Evolutionary conservation across 179 eudicot species (phyloP), one percentile per base, ranked within the genome.

Genomic region (Camellia oleifera): DNA sequence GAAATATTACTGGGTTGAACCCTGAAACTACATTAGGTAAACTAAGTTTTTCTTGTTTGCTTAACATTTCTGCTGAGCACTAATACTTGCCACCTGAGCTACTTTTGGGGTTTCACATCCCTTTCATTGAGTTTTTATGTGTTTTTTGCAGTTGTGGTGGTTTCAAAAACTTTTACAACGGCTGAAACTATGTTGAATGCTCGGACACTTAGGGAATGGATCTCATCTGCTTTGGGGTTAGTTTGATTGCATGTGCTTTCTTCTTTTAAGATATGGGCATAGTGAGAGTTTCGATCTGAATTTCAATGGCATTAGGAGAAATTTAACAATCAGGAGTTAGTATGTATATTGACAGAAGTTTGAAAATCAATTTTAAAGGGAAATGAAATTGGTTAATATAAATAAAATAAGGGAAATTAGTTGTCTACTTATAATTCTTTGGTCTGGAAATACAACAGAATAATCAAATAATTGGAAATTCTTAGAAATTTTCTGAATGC

Each of bases 171-270:
- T 78, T 97, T 97, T 78, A 97, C 98, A 32, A 97, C 99, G 2
- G 99, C 99, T 18, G 99, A 97, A 88, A 97, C 99, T 57, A 97
- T 97, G 99, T 82, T 97, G 84, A 97, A 97, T 87, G 99, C 99
- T 64, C 92, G 99, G 63, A 97, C 99, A 15, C 76, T 97, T 79
- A 91, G 98, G 84, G 98, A 97, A 88, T 97, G 99, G 98, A 97
- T 97, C 85, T 88, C 97, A n/a, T 90, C 97, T 77, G 87, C 98
- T 76, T 85, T 97, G 79, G 99, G 99, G 99, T 94, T 48, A 83
- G 97, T 86, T 69, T 64, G 54, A 52, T 44, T 5, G n/a, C 4
- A 68, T 18, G 13, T 40, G 58, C 46, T 65, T 72, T 50, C 48
- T 60, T 73, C 14, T 20, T 78, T 81, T 15, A 26, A 68, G 48